Percentiles rank a stretch among this genome's conserved stretches.
These are phyloP conservation scores for Ophidiomyces ophidiicola DNA, from an alignment of 2,329 filamentous ascomycete species.

Conservation along the genomic window DNA sequence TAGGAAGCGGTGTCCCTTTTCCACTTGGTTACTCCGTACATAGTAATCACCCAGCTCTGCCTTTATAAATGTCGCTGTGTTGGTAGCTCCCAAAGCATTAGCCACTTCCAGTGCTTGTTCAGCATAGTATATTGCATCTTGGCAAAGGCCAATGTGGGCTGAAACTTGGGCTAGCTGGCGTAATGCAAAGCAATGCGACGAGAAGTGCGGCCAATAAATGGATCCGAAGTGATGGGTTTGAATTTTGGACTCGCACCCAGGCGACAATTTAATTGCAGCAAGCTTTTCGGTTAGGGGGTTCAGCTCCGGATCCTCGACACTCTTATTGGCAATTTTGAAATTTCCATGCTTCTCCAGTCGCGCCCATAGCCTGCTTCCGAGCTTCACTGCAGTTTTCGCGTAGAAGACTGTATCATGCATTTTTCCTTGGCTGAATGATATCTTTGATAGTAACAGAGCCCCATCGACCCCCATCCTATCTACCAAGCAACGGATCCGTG, in stretches of 20 bases:
- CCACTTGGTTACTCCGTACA: constrained; percentile 38
- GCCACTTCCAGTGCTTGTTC: constrained; percentile 73
- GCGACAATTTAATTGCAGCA: constrained; percentile 30
- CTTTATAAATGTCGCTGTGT: constrained; percentile 39
- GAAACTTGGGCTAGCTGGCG: constrained; percentile 66
- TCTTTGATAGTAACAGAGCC: constrained; percentile 51
- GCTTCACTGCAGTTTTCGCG: constrained; percentile 37
- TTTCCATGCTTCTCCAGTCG: constrained; percentile 37
- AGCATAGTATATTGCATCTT: constrained; percentile 77
- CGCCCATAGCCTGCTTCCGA: constrained; percentile 42
- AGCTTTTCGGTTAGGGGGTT: constrained; percentile 29
- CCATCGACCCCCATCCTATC: constrained; percentile 49
- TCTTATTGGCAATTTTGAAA: constrained; percentile 24
- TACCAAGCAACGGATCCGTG: constrained; percentile 32
- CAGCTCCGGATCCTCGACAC: constrained; percentile 17
- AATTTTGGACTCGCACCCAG: constrained; percentile 20
- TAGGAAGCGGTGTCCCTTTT: constrained; percentile 44
- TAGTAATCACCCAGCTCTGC: constrained; percentile 38
- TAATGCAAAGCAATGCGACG: constrained; percentile 58
- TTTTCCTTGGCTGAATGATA: constrained; percentile 47
- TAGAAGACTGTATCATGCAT: constrained; percentile 37
- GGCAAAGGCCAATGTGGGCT: constrained; percentile 70
- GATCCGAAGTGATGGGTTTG: constrained; percentile 43
- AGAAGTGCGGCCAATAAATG: constrained; percentile 67
- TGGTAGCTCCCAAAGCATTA: constrained; percentile 50